Base-by-base conservation (phyloP, 345 rosid species). In the Passiflora organensis region DNA sequence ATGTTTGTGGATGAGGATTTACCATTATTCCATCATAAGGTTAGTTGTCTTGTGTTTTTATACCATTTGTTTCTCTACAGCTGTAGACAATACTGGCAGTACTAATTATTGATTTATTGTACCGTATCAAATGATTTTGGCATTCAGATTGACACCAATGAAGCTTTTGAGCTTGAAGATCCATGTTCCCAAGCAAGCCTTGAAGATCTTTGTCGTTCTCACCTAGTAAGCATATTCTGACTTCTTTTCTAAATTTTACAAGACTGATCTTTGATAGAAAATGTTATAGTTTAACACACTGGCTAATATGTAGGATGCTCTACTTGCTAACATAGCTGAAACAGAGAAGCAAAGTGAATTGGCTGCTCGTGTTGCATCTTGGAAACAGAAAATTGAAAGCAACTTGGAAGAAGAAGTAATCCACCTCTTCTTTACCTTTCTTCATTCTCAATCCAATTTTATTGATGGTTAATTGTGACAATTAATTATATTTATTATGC, bases 201-300 rank as follows among this genome's bases (percentile, higher is more conserved):
- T 57, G 97, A 86, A 79, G 97, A 89, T 76, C 96, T 93, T 48
- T 93, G 97, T 63, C 95, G 86, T 44, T 86, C 89, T 62, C 99
- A 93, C 75, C 80, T 93, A 41, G 99, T 93, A 79, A 81, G 81
- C 56, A 58, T 52, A 37, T 2, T 59, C 16, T 34, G 46, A 17
- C 18, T 22, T 41, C 53, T 56, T 2, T 2, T 24, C 41, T 20
- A 23, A 48, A 18, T 24, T 9, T 43, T 9, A 47, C 6, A 59
- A 59, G 32, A 13, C 39, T 28, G 23, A 37, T 37, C 12, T 22
- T 24, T 32, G 20, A 14, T 11, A 0, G 18, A 10, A 13, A 48
- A 17, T 37, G 49, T 53, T 47, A 15, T 24, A 42, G 24, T 21
- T 53, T 47, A 42, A n/a, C 39, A 15, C 50, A 16, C 46, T 46